Conservation (phyloP, 768 basidiomycete species). For the Tricholoma saponaceum region DNA sequence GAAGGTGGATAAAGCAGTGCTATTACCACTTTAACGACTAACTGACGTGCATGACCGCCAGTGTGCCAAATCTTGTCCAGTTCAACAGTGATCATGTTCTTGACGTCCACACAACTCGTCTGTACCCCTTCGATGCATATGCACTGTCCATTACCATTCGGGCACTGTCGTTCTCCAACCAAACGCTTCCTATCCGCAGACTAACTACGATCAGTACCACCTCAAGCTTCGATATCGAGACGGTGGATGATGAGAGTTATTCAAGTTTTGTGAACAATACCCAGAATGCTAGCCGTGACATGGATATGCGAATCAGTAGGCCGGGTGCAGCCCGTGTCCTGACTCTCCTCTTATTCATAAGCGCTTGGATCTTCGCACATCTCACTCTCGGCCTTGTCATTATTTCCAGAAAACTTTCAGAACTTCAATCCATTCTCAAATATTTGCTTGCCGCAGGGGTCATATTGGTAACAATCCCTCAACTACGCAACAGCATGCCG, state of each 20-base stretch:
- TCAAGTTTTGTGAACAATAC: constrained; percentile 17
- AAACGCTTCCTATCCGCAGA: constrained; percentile 38
- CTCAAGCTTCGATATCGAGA: constrained; percentile 42
- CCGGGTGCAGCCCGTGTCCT: constrained; percentile 43
- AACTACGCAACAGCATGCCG: constrained; percentile 52
- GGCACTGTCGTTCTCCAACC: constrained; percentile 29
- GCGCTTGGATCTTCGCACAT: constrained; percentile 55
- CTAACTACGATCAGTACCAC: constrained; percentile 39
- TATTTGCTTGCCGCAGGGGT: constrained; percentile 36
- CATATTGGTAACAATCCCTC: constrained; percentile 44
- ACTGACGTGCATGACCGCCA: constrained; percentile 14
- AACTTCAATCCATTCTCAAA: constrained; percentile 28
- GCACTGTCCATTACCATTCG: constrained; percentile 45
- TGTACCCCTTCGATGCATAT: constrained; percentile 60
- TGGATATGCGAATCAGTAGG: constrained; percentile 41
- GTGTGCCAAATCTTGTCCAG: constrained; percentile 51
- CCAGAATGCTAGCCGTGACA: constrained; percentile 34
- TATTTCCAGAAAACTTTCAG: constrained; percentile 33
- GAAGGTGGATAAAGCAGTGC: constrained; percentile 29
- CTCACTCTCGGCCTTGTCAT: constrained; percentile 42
- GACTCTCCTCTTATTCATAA: constrained; percentile 39
- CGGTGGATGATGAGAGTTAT: constrained; percentile 36
- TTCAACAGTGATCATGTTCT: constrained; percentile 56
- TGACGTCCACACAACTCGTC: constrained; percentile 47
- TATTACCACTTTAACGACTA: not conserved